phyloP scores from a whole-genome alignment of 2,329 filamentous ascomycete genomes.

The Colletotrichum nymphaeae region DNA sequence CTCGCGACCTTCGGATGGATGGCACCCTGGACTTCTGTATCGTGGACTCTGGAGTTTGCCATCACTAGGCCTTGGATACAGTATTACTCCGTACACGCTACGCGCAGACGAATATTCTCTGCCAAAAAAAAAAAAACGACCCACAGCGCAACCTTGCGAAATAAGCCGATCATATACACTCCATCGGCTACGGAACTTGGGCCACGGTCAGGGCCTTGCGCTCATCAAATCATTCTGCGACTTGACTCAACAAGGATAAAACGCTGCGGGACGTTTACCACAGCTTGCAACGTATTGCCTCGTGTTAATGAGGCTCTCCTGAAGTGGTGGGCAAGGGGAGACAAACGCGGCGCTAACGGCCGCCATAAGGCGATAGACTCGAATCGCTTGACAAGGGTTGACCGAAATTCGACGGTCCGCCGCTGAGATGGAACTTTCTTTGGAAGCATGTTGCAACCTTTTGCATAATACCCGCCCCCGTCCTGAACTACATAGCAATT shows the following conservation, averaged over 20 bases:
- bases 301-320: constrained; percentile 15
- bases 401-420: constrained; percentile 10
- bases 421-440: constrained; percentile 33
- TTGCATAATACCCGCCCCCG: constrained; percentile 5
- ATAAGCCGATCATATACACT: constrained; percentile 20
- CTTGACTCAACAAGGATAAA: not conserved
- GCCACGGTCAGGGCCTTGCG: not conserved
- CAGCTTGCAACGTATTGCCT: not conserved
- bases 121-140: not conserved
- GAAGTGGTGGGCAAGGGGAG: constrained; percentile 3
- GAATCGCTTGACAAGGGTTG: constrained; percentile 4
- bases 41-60: not conserved
- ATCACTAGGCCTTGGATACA: not conserved
- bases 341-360: constrained; percentile 1
- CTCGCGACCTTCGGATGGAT: not conserved
- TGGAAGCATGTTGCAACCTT: constrained; percentile 35
- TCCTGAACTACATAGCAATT: constrained; percentile 34
- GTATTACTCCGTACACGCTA: not conserved
- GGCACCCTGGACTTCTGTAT: not conserved
- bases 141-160: constrained; percentile 13
- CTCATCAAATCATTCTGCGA: constrained; percentile 19
- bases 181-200: not conserved
- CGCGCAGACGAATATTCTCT: constrained; percentile 8
- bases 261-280: not conserved
- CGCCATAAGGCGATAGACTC: not conserved